These are phyloP conservation scores for Suhomyces yuchorum DNA, from an alignment of 1,139 yeast species.

Conservation along the genomic window DNA sequence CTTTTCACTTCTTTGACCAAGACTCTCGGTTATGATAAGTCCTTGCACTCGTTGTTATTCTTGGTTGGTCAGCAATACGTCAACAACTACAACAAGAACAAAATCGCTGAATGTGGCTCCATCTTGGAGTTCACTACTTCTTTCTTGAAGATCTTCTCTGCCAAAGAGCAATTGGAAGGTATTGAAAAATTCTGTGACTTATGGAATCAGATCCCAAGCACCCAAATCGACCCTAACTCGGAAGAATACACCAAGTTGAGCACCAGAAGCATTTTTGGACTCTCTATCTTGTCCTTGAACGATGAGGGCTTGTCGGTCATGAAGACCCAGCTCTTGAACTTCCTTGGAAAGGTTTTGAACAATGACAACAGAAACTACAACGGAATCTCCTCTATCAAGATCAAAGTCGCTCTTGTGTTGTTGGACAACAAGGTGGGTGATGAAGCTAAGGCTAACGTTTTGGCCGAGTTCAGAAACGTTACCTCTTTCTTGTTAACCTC, in stretches of 20 bases:
- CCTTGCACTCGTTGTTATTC: constrained; percentile 73
- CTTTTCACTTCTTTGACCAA: constrained; percentile 76
- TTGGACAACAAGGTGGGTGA: constrained; percentile 46
- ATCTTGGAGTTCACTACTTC: constrained; percentile 71
- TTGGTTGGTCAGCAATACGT: constrained; percentile 80
- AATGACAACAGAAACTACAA: constrained; percentile 45
- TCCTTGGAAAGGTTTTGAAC: constrained; percentile 49
- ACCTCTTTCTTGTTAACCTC: constrained; percentile 40
- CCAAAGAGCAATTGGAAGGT: constrained; percentile 68
- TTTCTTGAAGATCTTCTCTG: constrained; percentile 66
- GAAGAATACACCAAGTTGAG: constrained; percentile 42
- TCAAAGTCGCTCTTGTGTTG: constrained; percentile 60
- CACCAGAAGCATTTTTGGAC: constrained; percentile 65
- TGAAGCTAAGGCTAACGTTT: constrained; percentile 31
- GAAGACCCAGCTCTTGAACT: constrained; percentile 56
- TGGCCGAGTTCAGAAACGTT: constrained; percentile 47
- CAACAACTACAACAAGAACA: constrained; percentile 53
- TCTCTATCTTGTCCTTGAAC: constrained; percentile 54
- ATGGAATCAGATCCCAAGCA: constrained; percentile 53
- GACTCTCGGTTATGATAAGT: constrained; percentile 69
- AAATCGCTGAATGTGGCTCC: constrained; percentile 63
- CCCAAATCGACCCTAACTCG: constrained; percentile 40
- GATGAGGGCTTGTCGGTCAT: constrained; percentile 51
- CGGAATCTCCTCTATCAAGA: constrained; percentile 47
- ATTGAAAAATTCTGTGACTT: constrained; percentile 55